Evolutionary conservation across 768 basidiomycete genomes (phyloP).

Genomic region (Suillus weaverae): DNA sequence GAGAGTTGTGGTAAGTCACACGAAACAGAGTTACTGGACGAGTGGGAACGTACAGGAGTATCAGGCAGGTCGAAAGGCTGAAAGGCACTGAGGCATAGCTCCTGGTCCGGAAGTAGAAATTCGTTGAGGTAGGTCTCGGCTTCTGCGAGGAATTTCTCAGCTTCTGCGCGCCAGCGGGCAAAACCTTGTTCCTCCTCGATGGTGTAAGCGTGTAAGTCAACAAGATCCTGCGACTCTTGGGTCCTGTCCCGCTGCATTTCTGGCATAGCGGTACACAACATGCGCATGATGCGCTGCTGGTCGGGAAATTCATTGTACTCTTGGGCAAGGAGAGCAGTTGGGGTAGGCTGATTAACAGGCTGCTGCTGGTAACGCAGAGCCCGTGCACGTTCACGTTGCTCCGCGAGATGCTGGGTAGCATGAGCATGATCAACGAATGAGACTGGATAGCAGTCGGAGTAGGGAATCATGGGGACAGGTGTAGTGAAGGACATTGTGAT

Average conservation of each 20-base stretch:
- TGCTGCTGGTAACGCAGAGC: not conserved
- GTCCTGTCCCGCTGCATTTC: not conserved
- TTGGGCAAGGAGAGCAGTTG: slow-evolving; percentile 1
- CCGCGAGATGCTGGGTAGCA: slow-evolving; percentile 29
- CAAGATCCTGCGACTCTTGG: not conserved
- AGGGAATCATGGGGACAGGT: not conserved
- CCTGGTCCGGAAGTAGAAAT: not conserved
- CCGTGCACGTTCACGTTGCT: not conserved
- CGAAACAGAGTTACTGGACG: not conserved
- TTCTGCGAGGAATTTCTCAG: not conserved
- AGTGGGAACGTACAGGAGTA: not conserved
- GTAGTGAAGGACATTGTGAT: not conserved
- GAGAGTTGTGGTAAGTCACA: not conserved
- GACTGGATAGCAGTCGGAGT: not conserved
- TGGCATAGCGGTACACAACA: not conserved
- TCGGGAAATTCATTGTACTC: not conserved
- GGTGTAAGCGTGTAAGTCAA: not conserved
- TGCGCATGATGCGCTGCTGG: not conserved
- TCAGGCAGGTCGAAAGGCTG: not conserved
- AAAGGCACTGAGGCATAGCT: not conserved
- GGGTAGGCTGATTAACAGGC: not conserved
- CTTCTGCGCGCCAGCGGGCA: not conserved
- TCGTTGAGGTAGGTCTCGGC: not conserved
- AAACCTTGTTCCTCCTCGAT: not conserved
- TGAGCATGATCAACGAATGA: not conserved